Percentiles rank a stretch among this genome's conserved stretches.
Conservation (phyloP, 176 grass and related monocot species). For the Oryza coarctata region DNA sequence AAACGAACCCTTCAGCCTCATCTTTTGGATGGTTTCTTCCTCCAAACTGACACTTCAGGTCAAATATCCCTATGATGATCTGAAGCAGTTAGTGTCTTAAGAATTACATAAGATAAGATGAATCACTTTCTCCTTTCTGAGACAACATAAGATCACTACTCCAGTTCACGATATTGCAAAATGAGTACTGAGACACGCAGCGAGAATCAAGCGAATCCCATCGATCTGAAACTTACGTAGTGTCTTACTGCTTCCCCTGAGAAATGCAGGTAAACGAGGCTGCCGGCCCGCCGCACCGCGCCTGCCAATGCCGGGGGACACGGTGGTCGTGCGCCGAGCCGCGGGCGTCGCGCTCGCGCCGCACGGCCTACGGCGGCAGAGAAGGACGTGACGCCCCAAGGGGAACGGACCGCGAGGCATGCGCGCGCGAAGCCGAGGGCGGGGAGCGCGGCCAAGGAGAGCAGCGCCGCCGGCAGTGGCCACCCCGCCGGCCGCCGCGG, state of each 20-base stretch:
- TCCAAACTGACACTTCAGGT: conserved; percentile 1
- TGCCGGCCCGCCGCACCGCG: too few relatives aligned
- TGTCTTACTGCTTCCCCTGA: neutral
- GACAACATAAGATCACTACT: neutral
- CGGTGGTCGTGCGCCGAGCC: conserved; percentile 34
- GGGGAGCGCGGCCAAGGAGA: neutral
- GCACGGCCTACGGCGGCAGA: conserved; percentile 33
- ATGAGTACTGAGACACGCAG: neutral
- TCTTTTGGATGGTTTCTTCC: conserved; percentile 27
- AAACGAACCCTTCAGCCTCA: neutral
- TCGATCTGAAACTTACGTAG: neutral
- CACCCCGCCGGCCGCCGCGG: neutral
- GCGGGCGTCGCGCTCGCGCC: neutral
- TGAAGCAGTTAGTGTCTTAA: neutral
- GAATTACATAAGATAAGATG: too few relatives aligned
- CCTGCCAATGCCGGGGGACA: conserved; percentile 27
- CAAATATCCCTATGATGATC: neutral
- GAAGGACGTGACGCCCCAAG: conserved; percentile 30
- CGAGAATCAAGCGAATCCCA: neutral
- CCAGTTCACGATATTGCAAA: too few relatives aligned
- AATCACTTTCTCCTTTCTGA: neutral
- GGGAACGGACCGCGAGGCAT: conserved; percentile 43
- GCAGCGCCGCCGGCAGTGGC: neutral
- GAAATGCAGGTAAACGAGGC: neutral
- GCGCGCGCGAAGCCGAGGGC: too few relatives aligned